Evolutionary conservation across 805 yeast genomes (phyloP).

Genomic region (Tetrapisispora fleetii): DNA sequence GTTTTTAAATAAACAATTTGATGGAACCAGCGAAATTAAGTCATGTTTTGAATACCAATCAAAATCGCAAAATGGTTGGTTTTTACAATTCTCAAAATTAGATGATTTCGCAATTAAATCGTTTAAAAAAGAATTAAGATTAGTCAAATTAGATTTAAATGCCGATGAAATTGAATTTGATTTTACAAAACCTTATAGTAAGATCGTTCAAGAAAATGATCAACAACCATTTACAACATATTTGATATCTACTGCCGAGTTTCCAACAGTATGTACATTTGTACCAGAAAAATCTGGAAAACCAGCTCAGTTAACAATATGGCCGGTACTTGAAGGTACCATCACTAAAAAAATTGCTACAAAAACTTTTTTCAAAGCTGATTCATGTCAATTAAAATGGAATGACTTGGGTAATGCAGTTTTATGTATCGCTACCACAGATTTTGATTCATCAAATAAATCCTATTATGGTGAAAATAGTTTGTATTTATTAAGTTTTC

Average conservation of each 20-base stretch:
- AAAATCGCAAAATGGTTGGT: constrained; percentile 84
- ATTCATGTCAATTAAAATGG: constrained; percentile 87
- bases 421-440: constrained; percentile 88
- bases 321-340: constrained; percentile 34
- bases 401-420: constrained; percentile 89
- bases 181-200: constrained; percentile 46
- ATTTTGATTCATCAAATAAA: constrained; percentile 87
- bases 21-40: constrained; percentile 9
- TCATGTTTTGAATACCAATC: constrained; percentile 48
- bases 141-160: constrained; percentile 32
- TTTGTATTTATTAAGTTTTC: constrained; percentile 55
- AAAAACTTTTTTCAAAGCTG: constrained; percentile 92
- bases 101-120: constrained; percentile 26
- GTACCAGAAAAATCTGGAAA: constrained; percentile 78
- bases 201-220: constrained; percentile 34
- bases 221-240: constrained; percentile 33
- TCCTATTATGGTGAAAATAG: constrained; percentile 96
- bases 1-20: constrained; percentile 43
- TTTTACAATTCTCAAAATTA: constrained; percentile 27
- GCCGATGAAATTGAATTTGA: constrained; percentile 30
- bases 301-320: constrained; percentile 83
- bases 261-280: constrained; percentile 84
- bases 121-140: constrained; percentile 24
- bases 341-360: constrained; percentile 62
- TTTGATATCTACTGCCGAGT: constrained; percentile 79